phyloP scores from a whole-genome alignment of 495 filamentous ascomycete species.

The Pseudotulostoma volvatum region DNA sequence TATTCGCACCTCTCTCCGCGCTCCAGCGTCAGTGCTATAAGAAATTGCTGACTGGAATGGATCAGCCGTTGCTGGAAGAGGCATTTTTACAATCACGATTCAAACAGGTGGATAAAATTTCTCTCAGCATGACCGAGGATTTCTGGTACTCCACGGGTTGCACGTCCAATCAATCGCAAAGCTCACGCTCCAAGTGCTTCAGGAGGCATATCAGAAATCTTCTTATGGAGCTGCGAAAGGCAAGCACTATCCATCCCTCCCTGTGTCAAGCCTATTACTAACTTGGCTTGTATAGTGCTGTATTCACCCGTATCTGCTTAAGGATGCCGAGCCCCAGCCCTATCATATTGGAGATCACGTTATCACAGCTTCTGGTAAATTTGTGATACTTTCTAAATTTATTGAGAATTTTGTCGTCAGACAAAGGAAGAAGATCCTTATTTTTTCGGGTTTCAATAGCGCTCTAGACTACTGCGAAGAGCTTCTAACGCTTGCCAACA shows the following conservation, averaged over 20 bases:
- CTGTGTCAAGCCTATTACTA: too few species aligned
- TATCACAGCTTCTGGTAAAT: constrained; percentile 43
- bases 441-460: constrained; percentile 45
- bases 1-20: constrained; percentile 44
- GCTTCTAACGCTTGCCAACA: too few species aligned
- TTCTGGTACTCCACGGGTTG: not conserved
- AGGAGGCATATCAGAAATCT: constrained; percentile 31
- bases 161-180: too few species aligned
- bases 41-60: constrained; percentile 39
- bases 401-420: constrained; percentile 39
- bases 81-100: too few species aligned
- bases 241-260: too few species aligned
- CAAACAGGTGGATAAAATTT: not conserved
- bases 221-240: constrained; percentile 47
- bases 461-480: constrained; percentile 46
- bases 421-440: constrained; percentile 41
- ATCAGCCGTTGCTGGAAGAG: too few species aligned
- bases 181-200: not conserved
- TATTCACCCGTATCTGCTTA: too few species aligned
- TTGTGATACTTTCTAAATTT: constrained; percentile 46
- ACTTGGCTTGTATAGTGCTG: too few species aligned
- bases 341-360: too few species aligned
- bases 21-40: constrained; percentile 49
- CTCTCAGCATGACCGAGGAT: too few species aligned
- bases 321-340: constrained; percentile 34